These are phyloP conservation scores for Cyberlindnera saturnus DNA, from an alignment of 805 yeast genomes.

Conservation along the genomic window DNA sequence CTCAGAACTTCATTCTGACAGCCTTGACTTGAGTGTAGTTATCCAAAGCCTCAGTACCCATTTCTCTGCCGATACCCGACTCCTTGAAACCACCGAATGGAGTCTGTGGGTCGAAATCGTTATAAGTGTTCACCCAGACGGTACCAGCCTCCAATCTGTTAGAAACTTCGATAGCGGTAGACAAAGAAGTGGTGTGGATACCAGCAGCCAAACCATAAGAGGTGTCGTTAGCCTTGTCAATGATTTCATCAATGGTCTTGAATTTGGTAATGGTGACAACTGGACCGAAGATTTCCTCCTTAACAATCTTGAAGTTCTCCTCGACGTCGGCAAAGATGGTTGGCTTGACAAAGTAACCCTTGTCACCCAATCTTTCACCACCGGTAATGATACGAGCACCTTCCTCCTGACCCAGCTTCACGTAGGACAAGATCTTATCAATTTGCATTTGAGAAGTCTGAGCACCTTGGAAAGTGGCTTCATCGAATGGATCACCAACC, in stretches of 20 bases:
- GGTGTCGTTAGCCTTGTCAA: conserved; percentile 68
- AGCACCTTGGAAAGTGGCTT: conserved; percentile 65
- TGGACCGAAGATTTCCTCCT: conserved; percentile 92
- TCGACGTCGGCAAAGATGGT: conserved; percentile 81
- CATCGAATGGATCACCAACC: conserved; percentile 78
- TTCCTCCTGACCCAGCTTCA: conserved; percentile 57
- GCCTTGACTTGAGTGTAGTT: conserved; percentile 81
- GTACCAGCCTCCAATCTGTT: conserved; percentile 71
- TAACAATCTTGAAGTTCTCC: conserved; percentile 67
- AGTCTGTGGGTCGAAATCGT: conserved; percentile 76
- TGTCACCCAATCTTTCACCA: conserved; percentile 68
- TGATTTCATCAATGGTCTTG: conserved; percentile 65
- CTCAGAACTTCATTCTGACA: conserved; percentile 43
- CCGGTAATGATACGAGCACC: conserved; percentile 75
- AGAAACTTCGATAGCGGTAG: conserved; percentile 62
- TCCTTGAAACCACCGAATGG: conserved; percentile 91
- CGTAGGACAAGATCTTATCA: conserved; percentile 56
- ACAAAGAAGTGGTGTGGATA: conserved; percentile 66
- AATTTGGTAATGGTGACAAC: conserved; percentile 74
- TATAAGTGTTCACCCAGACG: conserved; percentile 79
- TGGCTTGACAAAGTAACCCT: conserved; percentile 73
- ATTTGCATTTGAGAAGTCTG: conserved; percentile 66
- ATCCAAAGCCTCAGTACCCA: conserved; percentile 81
- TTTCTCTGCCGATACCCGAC: conserved; percentile 88
- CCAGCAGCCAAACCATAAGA: conserved; percentile 87